phyloP scores from a whole-genome alignment of 192 early-diverging fungal species.

The Mortierella alpina region DNA sequence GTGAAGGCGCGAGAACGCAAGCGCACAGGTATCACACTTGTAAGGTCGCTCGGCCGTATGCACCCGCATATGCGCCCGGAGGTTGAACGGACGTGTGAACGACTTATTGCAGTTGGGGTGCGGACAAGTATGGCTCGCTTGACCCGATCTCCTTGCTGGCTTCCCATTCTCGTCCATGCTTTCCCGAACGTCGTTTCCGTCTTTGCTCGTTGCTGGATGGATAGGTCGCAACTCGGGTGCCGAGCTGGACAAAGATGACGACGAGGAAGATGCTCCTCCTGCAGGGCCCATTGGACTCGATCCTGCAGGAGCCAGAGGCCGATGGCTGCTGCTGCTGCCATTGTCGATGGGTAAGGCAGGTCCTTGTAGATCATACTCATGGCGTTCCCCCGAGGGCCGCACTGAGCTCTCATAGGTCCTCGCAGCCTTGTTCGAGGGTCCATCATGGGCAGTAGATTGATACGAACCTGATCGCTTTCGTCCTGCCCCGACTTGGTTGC shows the following conservation, averaged over 20 bases:
- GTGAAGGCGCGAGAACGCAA: slow-evolving; percentile 84
- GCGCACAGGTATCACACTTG: slow-evolving; percentile 74
- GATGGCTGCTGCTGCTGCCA: background rate
- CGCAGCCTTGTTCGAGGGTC: slow-evolving; percentile 22
- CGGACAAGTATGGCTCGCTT: slow-evolving; percentile 45
- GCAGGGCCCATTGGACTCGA: no score
- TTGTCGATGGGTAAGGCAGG: slow-evolving; percentile 32
- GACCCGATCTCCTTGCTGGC: slow-evolving; percentile 6
- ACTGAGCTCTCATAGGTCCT: slow-evolving; percentile 25
- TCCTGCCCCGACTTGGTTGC: slow-evolving; percentile 14
- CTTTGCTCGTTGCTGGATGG: background rate
- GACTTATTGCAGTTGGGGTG: slow-evolving; percentile 60
- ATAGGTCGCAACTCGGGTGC: background rate
- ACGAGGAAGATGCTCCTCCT: background rate
- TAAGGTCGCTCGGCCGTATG: slow-evolving; percentile 77
- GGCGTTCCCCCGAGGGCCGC: slow-evolving; percentile 11
- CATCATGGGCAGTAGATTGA: slow-evolving; percentile 28
- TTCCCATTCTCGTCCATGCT: slow-evolving; percentile 12
- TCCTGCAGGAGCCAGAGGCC: background rate
- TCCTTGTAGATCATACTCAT: slow-evolving; percentile 45
- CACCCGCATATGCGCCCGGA: slow-evolving; percentile 73
- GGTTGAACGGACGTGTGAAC: slow-evolving; percentile 76
- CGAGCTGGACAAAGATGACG: background rate
- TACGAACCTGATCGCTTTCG: slow-evolving; percentile 42
- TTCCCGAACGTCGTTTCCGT: background rate